Conservation (phyloP, 306 rosid genomes). For the Glycine latifolia region DNA sequence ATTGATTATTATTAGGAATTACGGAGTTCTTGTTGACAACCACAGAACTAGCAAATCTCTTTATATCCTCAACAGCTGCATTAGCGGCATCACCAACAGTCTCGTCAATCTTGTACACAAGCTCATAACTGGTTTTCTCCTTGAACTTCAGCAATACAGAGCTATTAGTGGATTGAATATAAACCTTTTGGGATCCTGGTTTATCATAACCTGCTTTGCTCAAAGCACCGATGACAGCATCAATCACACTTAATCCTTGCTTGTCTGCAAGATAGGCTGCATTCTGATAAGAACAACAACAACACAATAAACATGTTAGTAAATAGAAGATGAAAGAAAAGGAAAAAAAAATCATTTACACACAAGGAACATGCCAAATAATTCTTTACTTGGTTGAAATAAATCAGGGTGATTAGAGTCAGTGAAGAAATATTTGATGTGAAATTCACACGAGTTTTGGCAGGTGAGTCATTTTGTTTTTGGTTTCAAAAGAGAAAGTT, state of each 20-base stretch:
- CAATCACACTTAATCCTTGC: constrained; percentile 60
- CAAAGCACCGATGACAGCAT: constrained; percentile 64
- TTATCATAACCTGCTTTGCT: constrained; percentile 74
- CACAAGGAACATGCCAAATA: neutral
- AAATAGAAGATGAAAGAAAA: constrained; percentile 29
- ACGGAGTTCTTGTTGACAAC: constrained; percentile 70
- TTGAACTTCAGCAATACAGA: constrained; percentile 72
- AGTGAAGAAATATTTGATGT: neutral
- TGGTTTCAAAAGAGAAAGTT: neutral
- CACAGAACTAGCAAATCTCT: constrained; percentile 73
- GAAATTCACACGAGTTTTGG: constrained; percentile 27
- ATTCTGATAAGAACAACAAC: constrained; percentile 59
- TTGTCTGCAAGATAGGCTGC: constrained; percentile 79
- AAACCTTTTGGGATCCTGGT: constrained; percentile 59
- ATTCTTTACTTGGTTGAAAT: constrained; percentile 16
- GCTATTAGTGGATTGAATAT: constrained; percentile 82
- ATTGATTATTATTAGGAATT: constrained; percentile 40
- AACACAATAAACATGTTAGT: constrained; percentile 30
- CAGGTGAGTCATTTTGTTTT: constrained; percentile 7
- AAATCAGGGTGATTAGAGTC: neutral
- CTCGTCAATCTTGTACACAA: constrained; percentile 75
- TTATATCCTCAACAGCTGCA: constrained; percentile 65
- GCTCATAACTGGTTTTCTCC: constrained; percentile 64
- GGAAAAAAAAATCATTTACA: neutral
- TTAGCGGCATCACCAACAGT: constrained; percentile 53